Evolutionary conservation across 805 yeast species (phyloP).

Genomic region (Zygotorulaspora florentina): DNA sequence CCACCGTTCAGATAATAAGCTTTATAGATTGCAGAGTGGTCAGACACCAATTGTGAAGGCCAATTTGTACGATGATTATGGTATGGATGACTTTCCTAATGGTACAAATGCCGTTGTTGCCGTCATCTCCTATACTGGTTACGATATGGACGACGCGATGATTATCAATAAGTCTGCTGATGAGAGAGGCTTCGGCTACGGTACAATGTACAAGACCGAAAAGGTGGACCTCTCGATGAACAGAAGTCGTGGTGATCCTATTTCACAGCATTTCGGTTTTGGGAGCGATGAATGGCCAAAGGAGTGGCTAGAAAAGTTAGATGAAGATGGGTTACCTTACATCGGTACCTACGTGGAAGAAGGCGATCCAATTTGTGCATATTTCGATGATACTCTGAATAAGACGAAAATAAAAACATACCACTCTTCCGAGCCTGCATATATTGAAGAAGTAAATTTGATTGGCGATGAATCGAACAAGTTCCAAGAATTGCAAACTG

Average conservation of each 20-base stretch:
- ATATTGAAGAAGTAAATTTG: conserved; percentile 89
- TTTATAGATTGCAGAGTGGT: conserved; percentile 89
- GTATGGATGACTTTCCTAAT: conserved; percentile 97
- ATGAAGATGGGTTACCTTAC: conserved; percentile 87
- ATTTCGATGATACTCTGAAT: conserved; percentile 83
- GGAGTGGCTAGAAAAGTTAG: conserved; percentile 82
- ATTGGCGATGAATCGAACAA: conserved; percentile 70
- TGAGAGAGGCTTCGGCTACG: conserved; percentile 97
- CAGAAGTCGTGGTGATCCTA: conserved; percentile 89
- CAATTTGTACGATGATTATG: conserved; percentile 87
- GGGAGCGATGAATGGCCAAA: conserved; percentile 92
- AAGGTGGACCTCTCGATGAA: conserved; percentile 74
- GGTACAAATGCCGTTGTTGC: conserved; percentile 99
- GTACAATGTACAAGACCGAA: conserved; percentile 93
- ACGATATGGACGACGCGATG: conserved; percentile 99
- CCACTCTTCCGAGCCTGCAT: conserved; percentile 92
- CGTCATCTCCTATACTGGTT: conserved; percentile 96
- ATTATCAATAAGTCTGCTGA: conserved; percentile 95
- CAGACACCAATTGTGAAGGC: conserved; percentile 98
- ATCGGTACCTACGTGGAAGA: conserved; percentile 85
- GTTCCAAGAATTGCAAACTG: conserved; percentile 73
- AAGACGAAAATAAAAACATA: conserved; percentile 89
- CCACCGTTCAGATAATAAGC: conserved; percentile 91
- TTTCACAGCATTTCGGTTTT: conserved; percentile 90
- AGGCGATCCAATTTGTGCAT: conserved; percentile 95